phyloP scores from a whole-genome alignment of 2,329 filamentous ascomycete genomes.

The Beauveria brongniartii region DNA sequence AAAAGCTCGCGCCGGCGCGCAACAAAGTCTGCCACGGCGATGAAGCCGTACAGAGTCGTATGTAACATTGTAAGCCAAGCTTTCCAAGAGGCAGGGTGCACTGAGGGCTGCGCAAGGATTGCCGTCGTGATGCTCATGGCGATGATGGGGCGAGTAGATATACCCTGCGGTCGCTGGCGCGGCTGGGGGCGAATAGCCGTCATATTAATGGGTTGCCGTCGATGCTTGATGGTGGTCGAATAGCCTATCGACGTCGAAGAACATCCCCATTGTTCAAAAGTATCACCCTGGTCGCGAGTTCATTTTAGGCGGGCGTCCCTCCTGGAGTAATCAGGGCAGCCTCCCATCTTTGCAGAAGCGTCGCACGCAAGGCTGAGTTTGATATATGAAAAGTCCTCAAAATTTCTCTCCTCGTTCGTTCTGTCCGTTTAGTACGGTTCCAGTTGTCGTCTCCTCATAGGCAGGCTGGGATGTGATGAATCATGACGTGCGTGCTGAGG shows the following conservation, averaged over 20 bases:
- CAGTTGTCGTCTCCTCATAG: background rate
- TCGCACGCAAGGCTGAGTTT: background rate
- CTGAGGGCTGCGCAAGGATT: background rate
- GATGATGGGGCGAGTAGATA: background rate
- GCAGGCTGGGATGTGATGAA: background rate
- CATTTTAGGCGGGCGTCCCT: background rate
- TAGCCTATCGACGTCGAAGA: background rate
- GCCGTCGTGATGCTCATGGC: background rate
- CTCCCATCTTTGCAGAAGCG: background rate
- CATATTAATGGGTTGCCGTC: background rate
- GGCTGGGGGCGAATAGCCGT: background rate
- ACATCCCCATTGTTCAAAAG: background rate
- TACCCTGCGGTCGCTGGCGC: background rate
- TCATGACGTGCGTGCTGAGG: background rate
- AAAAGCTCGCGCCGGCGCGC: background rate
- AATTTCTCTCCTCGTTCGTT: background rate
- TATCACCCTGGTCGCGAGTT: background rate
- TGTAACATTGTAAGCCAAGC: background rate
- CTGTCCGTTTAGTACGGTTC: background rate
- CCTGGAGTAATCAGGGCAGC: background rate
- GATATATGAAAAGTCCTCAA: background rate
- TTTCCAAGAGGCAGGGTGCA: too few species aligned
- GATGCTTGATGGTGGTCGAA: background rate
- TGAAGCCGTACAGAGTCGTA: background rate
- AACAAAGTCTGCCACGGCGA: background rate